Evolutionary conservation across 2,329 filamentous ascomycete genomes (phyloP), one percentile per base, ranked within the genome.

Genomic region (Colletotrichum lindemuthianum): DNA sequence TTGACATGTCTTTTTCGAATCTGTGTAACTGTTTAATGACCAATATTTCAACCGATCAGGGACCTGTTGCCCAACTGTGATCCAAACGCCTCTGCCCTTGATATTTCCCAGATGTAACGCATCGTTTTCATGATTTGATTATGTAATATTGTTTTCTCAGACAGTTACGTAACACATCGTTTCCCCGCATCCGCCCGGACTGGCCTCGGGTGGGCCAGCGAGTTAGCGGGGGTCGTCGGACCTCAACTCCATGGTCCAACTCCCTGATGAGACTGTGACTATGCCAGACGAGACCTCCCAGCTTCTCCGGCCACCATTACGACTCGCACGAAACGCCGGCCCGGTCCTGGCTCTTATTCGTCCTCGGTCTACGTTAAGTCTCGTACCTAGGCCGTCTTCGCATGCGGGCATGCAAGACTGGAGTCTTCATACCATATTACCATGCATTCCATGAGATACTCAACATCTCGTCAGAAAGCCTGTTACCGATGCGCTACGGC

Each of bases 401-500:
- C 4, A 11, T 52, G 24, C 36, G 39, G 40, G 40, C 34, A 8
- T 40, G n/a, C n/a, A 6, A n/a, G 11, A 44, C 16, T 16, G 12
- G 12, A 24, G 10, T 8, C 16, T 9, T 33, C 47, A 24, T 45
- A 37, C 10, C 7, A 61, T 65, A 49, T 49, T 45, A 37, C 10
- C 7, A 61, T 65, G 57, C 57, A 44, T 45, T 36, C 63, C 15
- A 39, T 70, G 6, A 71, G 76, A 69, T 80, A 80, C 65, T 68
- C 76, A 15, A 70, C 69, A 10, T 76, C 78, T 2, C 74, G 78
- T 10, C 78, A 79, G 63, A 81, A 79, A 56, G 75, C 75, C 41
- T 81, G 79, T 58, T 72, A 73, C 11, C 65, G 70, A 8, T 81
- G 79, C 45, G 76, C 74, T 2, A 41, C 59, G 12, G 74, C 78